Percentiles rank a stretch among this genome's conserved stretches.
Conservation (phyloP, 495 filamentous ascomycete species). For the Bathelium albidoporum region DNA sequence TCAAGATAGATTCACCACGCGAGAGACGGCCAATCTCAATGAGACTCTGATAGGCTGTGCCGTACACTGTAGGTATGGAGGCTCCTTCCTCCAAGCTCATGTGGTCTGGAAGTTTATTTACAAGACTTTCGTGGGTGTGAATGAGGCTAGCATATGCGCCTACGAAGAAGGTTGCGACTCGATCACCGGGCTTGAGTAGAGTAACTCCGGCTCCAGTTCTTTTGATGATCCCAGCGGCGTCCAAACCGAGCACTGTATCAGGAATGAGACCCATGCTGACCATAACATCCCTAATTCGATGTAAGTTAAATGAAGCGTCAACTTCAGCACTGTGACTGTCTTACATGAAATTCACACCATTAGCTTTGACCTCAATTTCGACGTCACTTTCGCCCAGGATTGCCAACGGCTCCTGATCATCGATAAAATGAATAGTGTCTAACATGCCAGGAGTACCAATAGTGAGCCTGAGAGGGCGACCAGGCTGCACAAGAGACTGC, state of each 20-base stretch:
- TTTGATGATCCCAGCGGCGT: conserved; percentile 1
- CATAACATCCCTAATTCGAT: conserved; percentile 1
- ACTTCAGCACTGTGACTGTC: background rate
- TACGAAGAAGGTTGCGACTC: conserved; percentile 2
- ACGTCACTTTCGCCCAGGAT: conserved; percentile 5
- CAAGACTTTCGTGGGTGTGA: conserved; percentile 2
- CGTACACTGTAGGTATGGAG: conserved; percentile 34
- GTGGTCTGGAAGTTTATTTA: conserved; percentile 25
- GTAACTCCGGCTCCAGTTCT: background rate
- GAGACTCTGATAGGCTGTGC: conserved; percentile 34
- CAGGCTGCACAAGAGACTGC: conserved; percentile 1
- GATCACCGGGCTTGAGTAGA: conserved; percentile 4
- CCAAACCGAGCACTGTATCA: background rate
- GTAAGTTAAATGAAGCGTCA: background rate
- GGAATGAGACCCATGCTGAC: conserved; percentile 4
- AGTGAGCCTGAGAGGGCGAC: conserved; percentile 4
- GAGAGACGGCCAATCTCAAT: conserved; percentile 28
- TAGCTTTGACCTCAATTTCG: conserved; percentile 8
- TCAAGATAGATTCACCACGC: conserved; percentile 35
- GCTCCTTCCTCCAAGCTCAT: conserved; percentile 38
- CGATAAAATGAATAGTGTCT: conserved; percentile 4
- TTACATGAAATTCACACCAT: conserved; percentile 6
- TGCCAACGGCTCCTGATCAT: background rate
- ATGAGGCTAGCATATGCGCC: background rate
- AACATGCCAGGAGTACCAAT: conserved; percentile 6